A percentile compares a stretch with the other conserved stretches of the same genome.
phyloP scores from a whole-genome alignment of 192 early-diverging fungal genomes.

The Phycomyces nitens region DNA sequence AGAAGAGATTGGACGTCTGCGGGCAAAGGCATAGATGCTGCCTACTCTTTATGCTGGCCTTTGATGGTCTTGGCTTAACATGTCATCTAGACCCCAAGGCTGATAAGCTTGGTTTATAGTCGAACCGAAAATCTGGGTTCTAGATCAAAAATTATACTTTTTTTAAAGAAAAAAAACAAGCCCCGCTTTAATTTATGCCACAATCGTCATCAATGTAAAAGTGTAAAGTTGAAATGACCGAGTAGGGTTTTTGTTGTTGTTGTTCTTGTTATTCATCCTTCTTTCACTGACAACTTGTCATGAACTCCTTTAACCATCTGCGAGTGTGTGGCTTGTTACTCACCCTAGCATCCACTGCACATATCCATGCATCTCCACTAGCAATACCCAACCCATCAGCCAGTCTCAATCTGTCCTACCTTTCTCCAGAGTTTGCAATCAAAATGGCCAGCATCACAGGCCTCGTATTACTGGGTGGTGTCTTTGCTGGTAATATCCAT shows the following conservation, averaged over 20 bases:
- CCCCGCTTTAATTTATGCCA: no score
- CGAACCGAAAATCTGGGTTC: no score
- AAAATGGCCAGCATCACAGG: slow-evolving; percentile 48
- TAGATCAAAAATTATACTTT: no score
- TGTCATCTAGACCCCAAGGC: no score
- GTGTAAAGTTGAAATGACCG: no score
- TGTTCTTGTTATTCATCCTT: neutral
- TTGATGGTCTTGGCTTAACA: no score
- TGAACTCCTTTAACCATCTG: neutral
- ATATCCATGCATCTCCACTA: neutral
- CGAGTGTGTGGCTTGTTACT: neutral
- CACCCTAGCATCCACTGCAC: neutral
- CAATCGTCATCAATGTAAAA: no score
- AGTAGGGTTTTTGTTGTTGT: no score
- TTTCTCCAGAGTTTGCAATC: slow-evolving; percentile 40
- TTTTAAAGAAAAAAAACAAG: no score
- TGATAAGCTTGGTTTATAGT: no score
- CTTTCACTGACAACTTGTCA: neutral
- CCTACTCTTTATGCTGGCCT: neutral
- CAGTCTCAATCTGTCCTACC: neutral
- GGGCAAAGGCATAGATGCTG: slow-evolving; percentile 6
- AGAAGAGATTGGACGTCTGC: slow-evolving; percentile 61
- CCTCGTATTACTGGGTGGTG: slow-evolving; percentile 76
- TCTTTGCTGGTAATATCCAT: slow-evolving; percentile 69
- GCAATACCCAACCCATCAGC: neutral